A percentile compares a stretch with the other conserved stretches of the same genome.
Evolutionary conservation across 2,329 filamentous ascomycete genomes (phyloP).

Genomic region (Fusarium sulawesiense): DNA sequence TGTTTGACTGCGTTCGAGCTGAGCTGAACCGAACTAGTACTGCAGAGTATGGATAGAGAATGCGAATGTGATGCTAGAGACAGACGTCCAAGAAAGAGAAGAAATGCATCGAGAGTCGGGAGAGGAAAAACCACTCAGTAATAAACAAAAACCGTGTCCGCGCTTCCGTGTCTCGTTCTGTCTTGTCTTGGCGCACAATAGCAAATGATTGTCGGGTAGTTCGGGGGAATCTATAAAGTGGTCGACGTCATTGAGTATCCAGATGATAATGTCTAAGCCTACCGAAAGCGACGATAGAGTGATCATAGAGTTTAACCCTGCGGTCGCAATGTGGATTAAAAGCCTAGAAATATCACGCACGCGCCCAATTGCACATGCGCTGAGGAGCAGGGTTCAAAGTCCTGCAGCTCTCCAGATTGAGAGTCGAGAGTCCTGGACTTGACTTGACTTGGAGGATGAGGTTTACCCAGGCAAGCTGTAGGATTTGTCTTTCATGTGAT

Average conservation of each 20-base stretch:
- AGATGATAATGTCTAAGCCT: conserved; percentile 29
- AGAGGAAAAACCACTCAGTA: background rate
- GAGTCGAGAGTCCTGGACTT: background rate
- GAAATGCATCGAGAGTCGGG: background rate
- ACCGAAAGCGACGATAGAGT: conserved; percentile 26
- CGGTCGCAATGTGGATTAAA: conserved; percentile 23
- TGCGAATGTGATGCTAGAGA: background rate
- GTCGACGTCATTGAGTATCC: conserved; percentile 40
- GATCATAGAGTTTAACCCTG: conserved; percentile 32
- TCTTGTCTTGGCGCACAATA: conserved; percentile 11
- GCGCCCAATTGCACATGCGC: conserved; percentile 15
- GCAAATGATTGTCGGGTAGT: conserved; percentile 21
- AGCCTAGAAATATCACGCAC: background rate
- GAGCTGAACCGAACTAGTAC: background rate
- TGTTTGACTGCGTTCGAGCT: conserved; percentile 5
- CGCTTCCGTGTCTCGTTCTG: conserved; percentile 6
- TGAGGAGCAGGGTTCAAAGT: conserved; percentile 5
- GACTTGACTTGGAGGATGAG: background rate
- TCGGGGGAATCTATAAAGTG: conserved; percentile 31
- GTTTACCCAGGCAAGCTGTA: background rate
- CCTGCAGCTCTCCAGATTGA: conserved; percentile 18
- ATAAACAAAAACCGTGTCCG: conserved; percentile 13
- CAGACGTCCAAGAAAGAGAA: background rate
- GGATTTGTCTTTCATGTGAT: background rate
- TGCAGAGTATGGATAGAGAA: background rate